Evolutionary conservation across 352 stramenopile genomes (phyloP).

Genomic region (Phytopythium boreale): DNA sequence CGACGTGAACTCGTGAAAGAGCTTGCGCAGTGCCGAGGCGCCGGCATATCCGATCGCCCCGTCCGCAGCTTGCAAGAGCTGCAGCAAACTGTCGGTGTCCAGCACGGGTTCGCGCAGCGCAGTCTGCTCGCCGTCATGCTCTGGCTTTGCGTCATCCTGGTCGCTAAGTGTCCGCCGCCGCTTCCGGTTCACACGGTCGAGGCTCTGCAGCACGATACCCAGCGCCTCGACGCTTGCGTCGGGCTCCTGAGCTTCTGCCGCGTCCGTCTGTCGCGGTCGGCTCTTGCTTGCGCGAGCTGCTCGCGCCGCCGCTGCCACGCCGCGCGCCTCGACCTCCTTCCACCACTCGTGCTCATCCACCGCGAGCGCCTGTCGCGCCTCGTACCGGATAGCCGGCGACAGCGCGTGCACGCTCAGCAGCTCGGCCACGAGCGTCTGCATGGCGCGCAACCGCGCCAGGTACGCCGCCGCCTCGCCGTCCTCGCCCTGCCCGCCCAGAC

Average conservation of each 20-base stretch:
- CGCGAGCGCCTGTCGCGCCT: slow-evolving; percentile 17
- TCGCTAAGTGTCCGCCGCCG: background rate
- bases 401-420: slow-evolving; percentile 39
- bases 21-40: slow-evolving; percentile 4
- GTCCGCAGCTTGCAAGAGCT: slow-evolving; percentile 16
- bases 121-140: background rate
- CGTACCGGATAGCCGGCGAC: slow-evolving; percentile 32
- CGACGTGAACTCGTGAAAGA: background rate
- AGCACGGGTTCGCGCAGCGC: background rate
- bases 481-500: background rate
- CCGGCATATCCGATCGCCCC: slow-evolving; percentile 22
- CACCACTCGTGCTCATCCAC: slow-evolving; percentile 44
- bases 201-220: slow-evolving; percentile 12
- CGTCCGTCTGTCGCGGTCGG: background rate
- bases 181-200: slow-evolving; percentile 17
- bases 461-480: slow-evolving; percentile 12
- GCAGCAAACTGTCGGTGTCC: background rate
- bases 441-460: slow-evolving; percentile 22
- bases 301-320: slow-evolving; percentile 13
- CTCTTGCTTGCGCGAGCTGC: background rate
- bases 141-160: background rate
- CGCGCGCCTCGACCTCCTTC: slow-evolving; percentile 34
- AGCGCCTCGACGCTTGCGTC: slow-evolving; percentile 13
- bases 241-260: background rate
- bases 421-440: slow-evolving; percentile 28